Conservation (phyloP, 2,329 filamentous ascomycete genomes). For the Zymoseptoria pseudotritici region DNA sequence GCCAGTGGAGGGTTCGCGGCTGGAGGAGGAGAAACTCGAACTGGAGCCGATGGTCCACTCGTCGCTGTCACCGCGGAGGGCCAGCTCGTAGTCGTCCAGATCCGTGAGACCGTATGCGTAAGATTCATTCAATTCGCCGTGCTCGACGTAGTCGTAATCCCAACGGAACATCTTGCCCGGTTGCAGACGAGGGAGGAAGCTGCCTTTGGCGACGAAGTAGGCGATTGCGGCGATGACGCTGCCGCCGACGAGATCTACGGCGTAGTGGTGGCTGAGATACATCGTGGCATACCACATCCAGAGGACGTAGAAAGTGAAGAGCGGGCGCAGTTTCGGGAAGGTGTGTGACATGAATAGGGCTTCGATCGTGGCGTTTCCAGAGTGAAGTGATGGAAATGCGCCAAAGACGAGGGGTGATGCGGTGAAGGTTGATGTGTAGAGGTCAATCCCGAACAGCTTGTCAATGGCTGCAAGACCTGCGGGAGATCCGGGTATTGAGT, state of each 20-base stretch:
- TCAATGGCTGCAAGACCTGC: constrained; percentile 86
- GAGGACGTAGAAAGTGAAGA: constrained; percentile 76
- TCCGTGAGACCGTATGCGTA: constrained; percentile 51
- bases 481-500: constrained; percentile 82
- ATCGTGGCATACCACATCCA: constrained; percentile 99
- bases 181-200: constrained; percentile 76
- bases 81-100: constrained; percentile 44
- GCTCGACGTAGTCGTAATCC: constrained; percentile 92
- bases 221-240: constrained; percentile 56
- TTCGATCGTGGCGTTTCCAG: constrained; percentile 80
- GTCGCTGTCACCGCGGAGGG: constrained; percentile 58
- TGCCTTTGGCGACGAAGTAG: constrained; percentile 74
- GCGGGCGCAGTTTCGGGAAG: constrained; percentile 72
- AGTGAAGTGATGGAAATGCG: constrained; percentile 88
- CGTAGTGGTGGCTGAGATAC: constrained; percentile 96
- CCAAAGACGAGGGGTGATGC: constrained; percentile 88
- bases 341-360: constrained; percentile 88
- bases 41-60: constrained; percentile 87
- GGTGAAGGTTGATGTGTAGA: constrained; percentile 89
- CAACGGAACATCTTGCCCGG: constrained; percentile 79
- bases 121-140: constrained; percentile 53
- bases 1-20: constrained; percentile 49
- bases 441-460: constrained; percentile 77
- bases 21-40: constrained; percentile 63
- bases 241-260: constrained; percentile 82